Base-by-base conservation (phyloP, 202 grass and related monocot genomes). In the Carex arenaria region DNA sequence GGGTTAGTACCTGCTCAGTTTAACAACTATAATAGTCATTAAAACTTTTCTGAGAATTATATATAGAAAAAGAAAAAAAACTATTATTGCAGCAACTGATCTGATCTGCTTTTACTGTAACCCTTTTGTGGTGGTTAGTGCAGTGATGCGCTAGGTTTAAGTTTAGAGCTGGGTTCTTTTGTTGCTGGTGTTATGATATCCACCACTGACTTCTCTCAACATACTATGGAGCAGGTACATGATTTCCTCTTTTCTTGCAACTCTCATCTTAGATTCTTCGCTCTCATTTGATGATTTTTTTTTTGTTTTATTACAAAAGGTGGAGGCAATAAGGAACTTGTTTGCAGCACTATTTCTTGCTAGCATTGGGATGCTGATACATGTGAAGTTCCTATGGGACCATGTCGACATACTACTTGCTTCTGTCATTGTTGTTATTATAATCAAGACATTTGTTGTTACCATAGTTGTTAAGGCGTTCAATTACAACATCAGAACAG, bases 261-360 rank as follows among this genome's bases (percentile, higher is more conserved):
- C 82, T 10, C 12, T 80, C 42, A 67, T 66, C 12, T 54, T 72
- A 53, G 14, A 56, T 67, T 67, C 43, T 70, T 54, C 1, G 38
- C 38, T 40, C 38, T 40, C 38, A 14, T 56, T 59, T 62, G 7
- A 67, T 56, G 80, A 76, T 83, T 31, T 78, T 78, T 40, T 69
- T 51, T 49, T 82, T 74, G 61, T 17, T 78, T 85, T 89, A 38
- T 84, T 83, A 23, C 52, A 86, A 60, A 72, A 98, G 96, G 96
- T 99, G 85, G 93, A 96, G 83, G 79, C 91, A 13, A 96, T 96
- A 60, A 90, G 91, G 49, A 99, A 96, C 78, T 88, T 99, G 72
- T 99, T 99, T 92, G 96, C 96, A 18, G 96, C 93, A 56, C 93
- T 99, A 80, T 99, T 99, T 89, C 96, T 96, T 86, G 93, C 96